Conservation (phyloP, 495 filamentous ascomycete species). For the Xeromyces bisporus region DNA sequence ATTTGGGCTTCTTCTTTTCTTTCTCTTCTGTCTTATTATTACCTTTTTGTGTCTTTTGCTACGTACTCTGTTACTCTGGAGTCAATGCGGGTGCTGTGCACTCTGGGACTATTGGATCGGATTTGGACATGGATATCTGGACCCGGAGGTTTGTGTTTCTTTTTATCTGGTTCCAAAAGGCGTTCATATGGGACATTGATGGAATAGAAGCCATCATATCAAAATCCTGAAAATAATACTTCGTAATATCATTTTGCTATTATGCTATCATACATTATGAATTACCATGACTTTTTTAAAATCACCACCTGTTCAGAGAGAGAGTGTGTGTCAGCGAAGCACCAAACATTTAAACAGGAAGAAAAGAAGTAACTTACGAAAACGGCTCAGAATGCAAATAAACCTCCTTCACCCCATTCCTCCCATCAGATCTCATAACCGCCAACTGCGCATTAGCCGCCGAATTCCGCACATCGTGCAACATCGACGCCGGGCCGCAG, state of each 20-base stretch:
- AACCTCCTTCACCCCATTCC: conserved; percentile 26
- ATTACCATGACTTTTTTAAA: neutral
- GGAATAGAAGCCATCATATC: too few relatives aligned
- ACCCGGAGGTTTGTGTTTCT: neutral
- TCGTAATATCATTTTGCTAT: too few relatives aligned
- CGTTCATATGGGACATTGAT: too few relatives aligned
- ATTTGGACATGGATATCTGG: neutral
- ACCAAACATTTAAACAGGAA: too few relatives aligned
- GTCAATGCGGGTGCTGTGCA: too few relatives aligned
- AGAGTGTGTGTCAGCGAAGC: too few relatives aligned
- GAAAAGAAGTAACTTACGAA: conserved; percentile 17
- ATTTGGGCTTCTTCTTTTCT: conserved; percentile 1
- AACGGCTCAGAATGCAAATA: conserved; percentile 38
- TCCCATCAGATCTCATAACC: too few relatives aligned
- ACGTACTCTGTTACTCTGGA: neutral
- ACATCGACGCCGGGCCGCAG: conserved; percentile 34
- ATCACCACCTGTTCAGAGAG: too few relatives aligned
- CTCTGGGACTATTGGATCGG: too few relatives aligned
- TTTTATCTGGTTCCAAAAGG: too few relatives aligned
- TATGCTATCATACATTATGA: neutral
- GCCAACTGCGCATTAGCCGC: conserved; percentile 28
- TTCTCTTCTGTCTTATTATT: neutral
- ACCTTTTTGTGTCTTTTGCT: neutral
- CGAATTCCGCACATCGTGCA: conserved; percentile 32
- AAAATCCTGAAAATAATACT: too few relatives aligned